Conservation (phyloP, 306 rosid species). For the Sechiopsis laciniata region DNA sequence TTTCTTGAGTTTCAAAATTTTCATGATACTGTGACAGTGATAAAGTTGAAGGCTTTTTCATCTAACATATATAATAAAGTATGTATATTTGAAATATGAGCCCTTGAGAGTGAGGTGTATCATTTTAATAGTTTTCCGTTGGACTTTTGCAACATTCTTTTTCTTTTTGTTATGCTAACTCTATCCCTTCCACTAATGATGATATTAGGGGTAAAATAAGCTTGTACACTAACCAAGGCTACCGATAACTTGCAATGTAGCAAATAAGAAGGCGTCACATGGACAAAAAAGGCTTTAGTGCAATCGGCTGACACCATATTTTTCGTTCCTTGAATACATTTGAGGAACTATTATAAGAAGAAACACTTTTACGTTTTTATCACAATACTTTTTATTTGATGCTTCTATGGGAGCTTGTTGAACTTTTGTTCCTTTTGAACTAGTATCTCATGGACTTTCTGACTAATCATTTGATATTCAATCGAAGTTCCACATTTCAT, state of each 20-base stretch:
- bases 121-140: neutral
- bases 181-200: no score
- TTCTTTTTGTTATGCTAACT: neutral
- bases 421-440: conserved; percentile 9
- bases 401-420: neutral
- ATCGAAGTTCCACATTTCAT: neutral
- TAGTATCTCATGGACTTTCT: neutral
- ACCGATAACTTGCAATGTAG: neutral
- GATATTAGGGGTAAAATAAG: no score
- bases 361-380: neutral
- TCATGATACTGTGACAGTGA: neutral
- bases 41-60: neutral
- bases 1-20: neutral
- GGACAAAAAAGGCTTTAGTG: neutral
- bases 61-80: neutral
- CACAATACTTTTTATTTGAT: neutral
- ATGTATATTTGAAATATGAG: neutral
- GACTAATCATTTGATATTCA: neutral
- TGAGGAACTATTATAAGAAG: conserved; percentile 4
- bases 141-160: neutral
- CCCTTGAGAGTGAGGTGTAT: conserved; percentile 2
- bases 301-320: neutral
- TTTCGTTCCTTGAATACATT: neutral
- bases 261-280: neutral
- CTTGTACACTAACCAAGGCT: neutral